Evolutionary conservation across 148 eudicot genomes (phyloP).

Genomic region (Persicaria tinctoria): DNA sequence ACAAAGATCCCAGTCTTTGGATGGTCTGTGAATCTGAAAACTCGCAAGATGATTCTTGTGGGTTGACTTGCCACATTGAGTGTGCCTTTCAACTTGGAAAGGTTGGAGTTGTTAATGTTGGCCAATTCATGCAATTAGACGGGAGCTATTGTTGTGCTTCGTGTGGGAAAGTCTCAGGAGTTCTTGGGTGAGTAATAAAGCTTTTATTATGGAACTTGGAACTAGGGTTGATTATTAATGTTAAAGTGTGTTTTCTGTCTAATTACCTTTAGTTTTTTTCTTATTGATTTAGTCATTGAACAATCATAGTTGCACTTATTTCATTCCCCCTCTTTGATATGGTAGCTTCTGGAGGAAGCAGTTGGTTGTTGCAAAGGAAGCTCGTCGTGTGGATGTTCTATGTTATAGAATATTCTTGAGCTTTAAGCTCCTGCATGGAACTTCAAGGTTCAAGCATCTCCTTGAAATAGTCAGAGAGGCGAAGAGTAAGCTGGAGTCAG

Average conservation of each 20-base stretch:
- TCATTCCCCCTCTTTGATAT: conserved; percentile 2
- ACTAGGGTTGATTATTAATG: not conserved
- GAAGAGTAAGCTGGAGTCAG: conserved; percentile 62
- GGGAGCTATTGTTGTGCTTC: conserved; percentile 90
- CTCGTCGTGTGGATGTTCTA: conserved; percentile 79
- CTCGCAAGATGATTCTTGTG: conserved; percentile 51
- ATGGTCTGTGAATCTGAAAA: conserved; percentile 71
- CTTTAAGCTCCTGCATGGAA: conserved; percentile 67
- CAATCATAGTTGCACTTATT: not conserved
- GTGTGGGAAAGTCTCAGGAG: conserved; percentile 88
- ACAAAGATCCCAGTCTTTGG: conserved; percentile 98
- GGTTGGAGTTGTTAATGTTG: conserved; percentile 78
- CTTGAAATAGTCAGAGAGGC: conserved; percentile 65
- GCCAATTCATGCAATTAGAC: conserved; percentile 65
- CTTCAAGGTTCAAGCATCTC: conserved; percentile 63
- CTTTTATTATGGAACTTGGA: not conserved
- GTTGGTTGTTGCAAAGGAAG: conserved; percentile 67
- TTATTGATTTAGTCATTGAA: not conserved
- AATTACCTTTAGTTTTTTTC: not conserved
- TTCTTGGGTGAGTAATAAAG: conserved; percentile 61
- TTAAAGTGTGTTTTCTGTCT: not conserved
- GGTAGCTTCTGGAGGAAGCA: conserved; percentile 92
- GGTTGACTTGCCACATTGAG: conserved; percentile 81
- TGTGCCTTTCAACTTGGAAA: conserved; percentile 62
- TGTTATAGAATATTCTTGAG: conserved; percentile 71